phyloP scores from a whole-genome alignment of 2,329 filamentous ascomycete genomes.

The Botrytis tulipae region DNA sequence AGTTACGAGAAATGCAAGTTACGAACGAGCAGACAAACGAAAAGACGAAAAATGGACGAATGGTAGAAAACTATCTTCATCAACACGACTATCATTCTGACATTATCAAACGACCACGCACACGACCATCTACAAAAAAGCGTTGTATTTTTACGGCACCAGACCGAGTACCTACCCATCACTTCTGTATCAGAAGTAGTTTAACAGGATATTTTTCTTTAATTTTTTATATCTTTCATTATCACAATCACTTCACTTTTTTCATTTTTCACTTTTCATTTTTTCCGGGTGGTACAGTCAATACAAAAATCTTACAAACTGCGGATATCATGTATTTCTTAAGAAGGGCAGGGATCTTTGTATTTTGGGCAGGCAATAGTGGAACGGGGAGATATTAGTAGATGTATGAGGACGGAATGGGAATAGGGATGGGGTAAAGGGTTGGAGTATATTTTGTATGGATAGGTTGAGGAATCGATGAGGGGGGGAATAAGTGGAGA shows the following conservation, averaged over 20 bases:
- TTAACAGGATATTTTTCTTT: not conserved
- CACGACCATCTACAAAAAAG: not conserved
- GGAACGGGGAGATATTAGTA: not conserved
- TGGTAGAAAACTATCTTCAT: not conserved
- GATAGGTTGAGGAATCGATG: not conserved
- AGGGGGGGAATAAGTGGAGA: not conserved
- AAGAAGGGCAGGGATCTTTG: not conserved
- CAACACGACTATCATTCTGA: not conserved
- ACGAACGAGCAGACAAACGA: not conserved
- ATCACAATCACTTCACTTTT: not conserved
- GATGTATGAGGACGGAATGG: not conserved
- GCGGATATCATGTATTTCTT: slow-evolving; percentile 13
- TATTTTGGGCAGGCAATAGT: not conserved
- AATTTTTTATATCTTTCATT: not conserved
- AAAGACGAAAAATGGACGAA: not conserved
- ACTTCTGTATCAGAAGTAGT: not conserved
- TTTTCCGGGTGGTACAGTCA: not conserved
- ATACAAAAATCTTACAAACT: not conserved
- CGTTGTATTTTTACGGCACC: not conserved
- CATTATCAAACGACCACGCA: not conserved
- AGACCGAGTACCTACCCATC: not conserved
- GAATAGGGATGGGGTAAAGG: not conserved
- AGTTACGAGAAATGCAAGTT: slow-evolving; percentile 14
- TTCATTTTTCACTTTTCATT: not conserved
- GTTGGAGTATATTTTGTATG: not conserved